These are phyloP conservation scores for Daedalea quercina DNA, from an alignment of 768 basidiomycete genomes.

Conservation along the genomic window DNA sequence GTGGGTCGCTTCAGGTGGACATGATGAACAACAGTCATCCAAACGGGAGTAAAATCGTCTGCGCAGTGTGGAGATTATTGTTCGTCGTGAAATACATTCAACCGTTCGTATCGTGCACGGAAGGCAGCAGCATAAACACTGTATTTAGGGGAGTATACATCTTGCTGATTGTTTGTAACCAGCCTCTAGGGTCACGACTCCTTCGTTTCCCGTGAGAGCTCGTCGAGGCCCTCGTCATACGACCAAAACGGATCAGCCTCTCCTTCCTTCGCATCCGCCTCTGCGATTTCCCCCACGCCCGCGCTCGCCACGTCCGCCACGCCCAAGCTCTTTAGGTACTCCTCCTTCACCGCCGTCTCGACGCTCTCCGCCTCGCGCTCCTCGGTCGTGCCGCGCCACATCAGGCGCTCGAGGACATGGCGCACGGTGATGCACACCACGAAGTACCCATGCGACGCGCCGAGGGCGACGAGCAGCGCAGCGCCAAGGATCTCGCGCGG, in stretches of 20 bases:
- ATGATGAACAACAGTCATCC: too few species aligned
- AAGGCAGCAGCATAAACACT: too few species aligned
- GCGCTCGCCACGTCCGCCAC: slow-evolving; percentile 18
- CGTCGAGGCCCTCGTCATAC: slow-evolving; percentile 66
- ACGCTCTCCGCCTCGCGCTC: slow-evolving; percentile 47
- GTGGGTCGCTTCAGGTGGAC: too few species aligned
- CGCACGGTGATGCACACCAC: slow-evolving; percentile 55
- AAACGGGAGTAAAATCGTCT: too few species aligned
- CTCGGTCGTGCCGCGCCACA: slow-evolving; percentile 73
- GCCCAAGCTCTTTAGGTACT: slow-evolving; percentile 29
- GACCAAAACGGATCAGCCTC: slow-evolving; percentile 51
- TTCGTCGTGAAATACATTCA: too few species aligned
- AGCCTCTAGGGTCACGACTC: slow-evolving; percentile 25
- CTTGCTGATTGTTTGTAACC: too few species aligned
- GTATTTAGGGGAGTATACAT: too few species aligned
- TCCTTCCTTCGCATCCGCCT: slow-evolving; percentile 7
- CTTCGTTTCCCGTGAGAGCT: slow-evolving; percentile 62
- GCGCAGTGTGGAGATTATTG: too few species aligned
- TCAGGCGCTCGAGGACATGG: slow-evolving; percentile 64
- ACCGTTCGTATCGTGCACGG: too few species aligned
- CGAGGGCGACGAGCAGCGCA: slow-evolving; percentile 52
- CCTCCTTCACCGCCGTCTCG: slow-evolving; percentile 47
- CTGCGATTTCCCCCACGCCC: slow-evolving; percentile 14
- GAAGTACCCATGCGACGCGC: slow-evolving; percentile 84
- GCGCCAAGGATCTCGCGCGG: slow-evolving; percentile 21